phyloP scores from a whole-genome alignment of 2,329 filamentous ascomycete species.

The Sclerotinia subarctica region DNA sequence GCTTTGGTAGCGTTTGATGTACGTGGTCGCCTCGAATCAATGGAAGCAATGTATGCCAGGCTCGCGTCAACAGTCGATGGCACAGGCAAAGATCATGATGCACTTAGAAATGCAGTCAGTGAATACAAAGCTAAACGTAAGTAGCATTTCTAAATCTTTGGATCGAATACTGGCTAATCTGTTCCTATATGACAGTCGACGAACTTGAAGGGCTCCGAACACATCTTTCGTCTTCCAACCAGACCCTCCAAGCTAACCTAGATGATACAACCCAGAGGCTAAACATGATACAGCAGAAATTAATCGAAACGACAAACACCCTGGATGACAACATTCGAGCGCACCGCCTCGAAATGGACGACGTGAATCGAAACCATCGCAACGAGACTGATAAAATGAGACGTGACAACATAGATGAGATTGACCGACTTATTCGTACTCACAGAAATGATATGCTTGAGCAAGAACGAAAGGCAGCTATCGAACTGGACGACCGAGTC shows the following conservation, averaged over 20 bases:
- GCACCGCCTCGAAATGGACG: slow-evolving; percentile 55
- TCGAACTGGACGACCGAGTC: slow-evolving; percentile 38
- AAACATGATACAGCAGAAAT: slow-evolving; percentile 41
- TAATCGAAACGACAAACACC: slow-evolving; percentile 47
- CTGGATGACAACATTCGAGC: slow-evolving; percentile 48
- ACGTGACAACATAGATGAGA: slow-evolving; percentile 50
- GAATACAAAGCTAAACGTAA: slow-evolving; percentile 61
- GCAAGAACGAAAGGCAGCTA: slow-evolving; percentile 59
- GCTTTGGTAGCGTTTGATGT: slow-evolving; percentile 72
- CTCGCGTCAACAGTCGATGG: slow-evolving; percentile 71
- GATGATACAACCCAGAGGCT: slow-evolving; percentile 51
- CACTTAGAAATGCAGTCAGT: slow-evolving; percentile 70
- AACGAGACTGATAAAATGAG: slow-evolving; percentile 55
- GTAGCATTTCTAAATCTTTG: slow-evolving; percentile 27
- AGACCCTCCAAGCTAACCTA: slow-evolving; percentile 63
- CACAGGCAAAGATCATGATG: slow-evolving; percentile 64
- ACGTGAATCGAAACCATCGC: slow-evolving; percentile 51
- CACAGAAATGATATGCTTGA: slow-evolving; percentile 68
- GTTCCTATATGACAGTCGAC: slow-evolving; percentile 25
- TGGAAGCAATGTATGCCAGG: slow-evolving; percentile 70
- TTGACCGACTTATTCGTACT: slow-evolving; percentile 55
- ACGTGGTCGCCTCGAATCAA: slow-evolving; percentile 68
- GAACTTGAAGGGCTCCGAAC: slow-evolving; percentile 50
- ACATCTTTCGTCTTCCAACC: slow-evolving; percentile 43
- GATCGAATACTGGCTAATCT: slow-evolving; percentile 20